Evolutionary conservation across 192 early-diverging fungal genomes (phyloP), one percentile per base, ranked within the genome.

Genomic region (Oehlia diaphana): DNA sequence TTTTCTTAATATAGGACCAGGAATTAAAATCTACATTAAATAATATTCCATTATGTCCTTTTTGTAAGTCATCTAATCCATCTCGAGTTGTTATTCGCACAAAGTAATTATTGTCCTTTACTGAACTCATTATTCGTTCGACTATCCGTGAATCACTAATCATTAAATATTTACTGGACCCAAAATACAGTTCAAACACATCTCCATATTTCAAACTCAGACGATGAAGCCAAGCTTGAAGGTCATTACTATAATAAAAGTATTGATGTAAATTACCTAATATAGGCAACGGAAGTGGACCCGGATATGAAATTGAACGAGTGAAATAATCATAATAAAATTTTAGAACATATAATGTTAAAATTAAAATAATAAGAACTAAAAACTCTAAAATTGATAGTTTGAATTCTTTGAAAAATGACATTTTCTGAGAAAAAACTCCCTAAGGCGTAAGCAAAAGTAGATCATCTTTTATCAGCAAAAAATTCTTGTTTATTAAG

Each of bases 181-280:
- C 71, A 72, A 72, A 72, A 23, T 72, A 72, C 1, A 72, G 44
- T 49, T 72, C 71, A 42, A 72, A 72, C 49, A 72, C 49, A 50
- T 72, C 39, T 23, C 71, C 71, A 72, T 72, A 72, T 50, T 72
- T 72, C 71, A 42, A 72, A 50, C 44, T 72, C n/a, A 72, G 50
- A 4, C 28, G 71, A 16, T 50, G 71, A 26, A 72, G 44, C 71
- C 71, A 72, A 49, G 10, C 9, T 72, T 14, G n/a, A 72, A 72
- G 19, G 23, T 72, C 39, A 28, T 72, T 42, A 4, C 49, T 39
- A 49, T 72, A 14, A 23, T 72, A 72, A 47, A n/a, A 72, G 10
- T 72, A 72, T 23, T 72, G 71, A 42, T 72, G 71, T 28, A 72
- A 21, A 23, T 72, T 72, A 44, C 71, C 71, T 72, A 72, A 21